phyloP scores from a whole-genome alignment of 2,329 filamentous ascomycete species.

The Aspergillus terreus region DNA sequence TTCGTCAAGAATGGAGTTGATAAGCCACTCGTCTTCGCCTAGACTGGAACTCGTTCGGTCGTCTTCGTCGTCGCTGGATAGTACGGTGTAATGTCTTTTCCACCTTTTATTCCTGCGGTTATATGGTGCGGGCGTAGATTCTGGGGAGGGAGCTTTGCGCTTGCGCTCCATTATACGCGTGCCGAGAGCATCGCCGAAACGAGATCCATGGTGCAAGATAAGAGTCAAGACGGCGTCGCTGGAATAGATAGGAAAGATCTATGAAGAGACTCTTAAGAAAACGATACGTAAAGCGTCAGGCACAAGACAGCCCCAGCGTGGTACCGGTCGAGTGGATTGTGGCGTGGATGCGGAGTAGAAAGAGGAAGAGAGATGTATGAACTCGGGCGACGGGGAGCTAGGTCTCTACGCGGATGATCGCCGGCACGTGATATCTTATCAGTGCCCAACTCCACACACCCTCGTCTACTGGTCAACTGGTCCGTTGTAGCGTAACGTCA shows the following conservation, averaged over 20 bases:
- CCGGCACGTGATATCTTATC: constrained; percentile 32
- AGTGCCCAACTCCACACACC: constrained; percentile 12
- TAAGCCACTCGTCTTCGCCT: constrained; percentile 31
- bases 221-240: not conserved
- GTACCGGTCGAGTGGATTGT: not conserved
- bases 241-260: not conserved
- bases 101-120: constrained; percentile 7
- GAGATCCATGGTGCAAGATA: constrained; percentile 17
- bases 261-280: no score
- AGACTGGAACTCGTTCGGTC: constrained; percentile 11
- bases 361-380: constrained; percentile 5
- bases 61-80: constrained; percentile 10
- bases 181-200: constrained; percentile 12
- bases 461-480: not conserved
- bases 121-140: constrained; percentile 11
- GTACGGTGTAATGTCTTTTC: constrained; percentile 7
- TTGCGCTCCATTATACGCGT: constrained; percentile 25
- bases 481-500: not conserved
- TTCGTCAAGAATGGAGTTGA: constrained; percentile 36
- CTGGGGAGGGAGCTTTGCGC: constrained; percentile 16
- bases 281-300: not conserved
- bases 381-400: constrained; percentile 15
- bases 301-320: not conserved
- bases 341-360: constrained; percentile 2
- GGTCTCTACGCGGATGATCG: constrained; percentile 20